These are phyloP conservation scores for Stachybotrys echinatus DNA, from an alignment of 2,329 filamentous ascomycete species.

Conservation along the genomic window DNA sequence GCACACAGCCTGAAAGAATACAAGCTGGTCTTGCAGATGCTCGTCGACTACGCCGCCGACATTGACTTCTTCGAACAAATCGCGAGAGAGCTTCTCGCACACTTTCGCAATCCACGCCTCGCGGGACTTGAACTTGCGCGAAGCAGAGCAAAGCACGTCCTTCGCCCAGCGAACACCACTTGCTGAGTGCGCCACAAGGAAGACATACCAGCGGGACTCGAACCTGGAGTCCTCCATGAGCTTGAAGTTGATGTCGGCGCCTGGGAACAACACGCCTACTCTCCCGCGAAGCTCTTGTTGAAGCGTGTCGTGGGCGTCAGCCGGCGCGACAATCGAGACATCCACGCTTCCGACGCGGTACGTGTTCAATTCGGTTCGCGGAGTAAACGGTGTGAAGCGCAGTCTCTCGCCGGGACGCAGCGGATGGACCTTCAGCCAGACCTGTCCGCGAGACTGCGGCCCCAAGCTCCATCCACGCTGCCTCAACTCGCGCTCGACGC, in stretches of 20 bases:
- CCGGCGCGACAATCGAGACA: conserved; percentile 45
- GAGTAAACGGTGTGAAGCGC: conserved; percentile 21
- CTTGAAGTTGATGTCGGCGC: conserved; percentile 37
- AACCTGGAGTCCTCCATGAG: conserved; percentile 46
- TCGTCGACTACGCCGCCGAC: conserved; percentile 46
- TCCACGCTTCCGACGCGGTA: conserved; percentile 40
- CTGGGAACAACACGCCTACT: conserved; percentile 36
- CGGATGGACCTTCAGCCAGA: conserved; percentile 36
- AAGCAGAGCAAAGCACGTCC: conserved; percentile 36
- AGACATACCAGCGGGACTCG: conserved; percentile 46
- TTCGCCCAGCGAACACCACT: conserved; percentile 40
- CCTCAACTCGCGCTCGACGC: conserved; percentile 37
- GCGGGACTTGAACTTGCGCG: conserved; percentile 30
- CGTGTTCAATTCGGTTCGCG: conserved; percentile 14
- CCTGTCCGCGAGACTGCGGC: conserved; percentile 30
- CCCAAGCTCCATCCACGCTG: conserved; percentile 48
- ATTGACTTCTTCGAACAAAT: conserved; percentile 39
- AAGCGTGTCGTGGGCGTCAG: conserved; percentile 34
- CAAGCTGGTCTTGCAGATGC: conserved; percentile 55
- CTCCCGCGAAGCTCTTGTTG: conserved; percentile 31
- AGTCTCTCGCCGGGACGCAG: conserved; percentile 26
- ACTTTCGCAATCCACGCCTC: conserved; percentile 31
- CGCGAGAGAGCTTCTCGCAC: conserved; percentile 37
- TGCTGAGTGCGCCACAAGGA: conserved; percentile 50
- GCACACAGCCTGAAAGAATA: conserved; percentile 55